Evolutionary conservation across 345 rosid species (phyloP), one percentile per base, ranked within the genome.

Genomic region (Eutrema yunnanense): DNA sequence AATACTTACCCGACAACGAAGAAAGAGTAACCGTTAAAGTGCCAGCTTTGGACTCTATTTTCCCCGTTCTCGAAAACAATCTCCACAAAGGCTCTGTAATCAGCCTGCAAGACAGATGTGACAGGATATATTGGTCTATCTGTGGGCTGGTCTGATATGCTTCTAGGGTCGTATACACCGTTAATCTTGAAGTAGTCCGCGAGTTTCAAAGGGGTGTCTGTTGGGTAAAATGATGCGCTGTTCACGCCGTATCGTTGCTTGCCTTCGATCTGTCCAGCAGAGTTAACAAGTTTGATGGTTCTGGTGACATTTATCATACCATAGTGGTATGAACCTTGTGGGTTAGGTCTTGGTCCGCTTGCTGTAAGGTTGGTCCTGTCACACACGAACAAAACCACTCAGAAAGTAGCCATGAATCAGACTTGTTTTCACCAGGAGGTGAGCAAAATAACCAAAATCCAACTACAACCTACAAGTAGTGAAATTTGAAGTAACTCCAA

Each of bases 301-400:
- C 81, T 78, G 4, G 85, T 72, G 2, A 84, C 67, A 65, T 82
- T 86, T 64, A 91, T 83, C 75, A 73, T 76, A 30, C 96, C 97
- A 55, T 91, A 94, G 72, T 89, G 98, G 85, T 91, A 94, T 6
- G 98, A 85, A 6, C 96, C 96, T 73, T 94, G 97, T 5, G 97
- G 98, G 76, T 89, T 94, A 32, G 97, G 96, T 78, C 97, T 86
- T 44, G 97, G 96, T 61, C 98, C 98, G 65, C 91, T 91, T 6
- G 97, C 95, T 12, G 92, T 85, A 32, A 94, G 91, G 69, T 94
- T 88, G 19, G 90, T 89, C 88, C 96, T 93, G 86, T n/a, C 16
- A 55, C 27, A 49, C 54, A 76, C 8, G 36, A 42, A 32, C 7
- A 33, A 32, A 32, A 40, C 38, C 38, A 2, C 38, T 1, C 11